A percentile compares a stretch with the other conserved stretches of the same genome.
Conservation (phyloP, 768 basidiomycete species). For the Pulveroboletus sp. region DNA sequence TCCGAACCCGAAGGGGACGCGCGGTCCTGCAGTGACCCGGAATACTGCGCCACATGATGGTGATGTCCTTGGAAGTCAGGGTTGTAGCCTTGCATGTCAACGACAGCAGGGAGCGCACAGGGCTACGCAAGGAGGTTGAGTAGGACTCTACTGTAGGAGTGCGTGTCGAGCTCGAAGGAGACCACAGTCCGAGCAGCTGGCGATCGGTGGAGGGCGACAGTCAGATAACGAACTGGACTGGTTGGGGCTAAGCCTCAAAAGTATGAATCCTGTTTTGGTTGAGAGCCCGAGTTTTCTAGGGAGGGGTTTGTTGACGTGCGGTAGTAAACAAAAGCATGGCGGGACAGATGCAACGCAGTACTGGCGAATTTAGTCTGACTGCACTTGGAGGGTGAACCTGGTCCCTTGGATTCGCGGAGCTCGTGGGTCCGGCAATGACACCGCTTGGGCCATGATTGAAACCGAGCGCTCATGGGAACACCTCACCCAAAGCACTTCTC, state of each 20-base stretch:
- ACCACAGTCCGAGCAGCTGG: conserved; percentile 20
- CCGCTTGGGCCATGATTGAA: conserved; percentile 30
- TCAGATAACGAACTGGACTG: conserved; percentile 28
- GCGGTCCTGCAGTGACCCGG: conserved; percentile 37
- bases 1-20: conserved; percentile 58
- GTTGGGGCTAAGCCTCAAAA: conserved; percentile 17
- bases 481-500: conserved; percentile 30
- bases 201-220: conserved; percentile 27
- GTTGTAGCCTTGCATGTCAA: conserved; percentile 30
- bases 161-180: conserved; percentile 10
- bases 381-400: conserved; percentile 27
- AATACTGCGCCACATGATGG: conserved; percentile 25
- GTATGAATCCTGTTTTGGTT: conserved; percentile 13
- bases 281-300: conserved; percentile 23
- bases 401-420: conserved; percentile 33
- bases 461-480: conserved; percentile 33
- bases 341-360: conserved; percentile 24
- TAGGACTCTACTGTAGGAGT: no score
- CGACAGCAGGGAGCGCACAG: conserved; percentile 5
- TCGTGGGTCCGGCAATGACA: conserved; percentile 27
- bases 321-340: conserved; percentile 33
- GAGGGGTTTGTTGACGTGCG: conserved; percentile 25
- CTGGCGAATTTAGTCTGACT: conserved; percentile 34
- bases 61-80: conserved; percentile 20
- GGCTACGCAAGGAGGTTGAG: neutral